Percentiles rank a stretch among this genome's conserved stretches.
These are phyloP conservation scores for Bipolaris zeicola DNA, from an alignment of 2,329 filamentous ascomycete genomes.

Conservation along the genomic window DNA sequence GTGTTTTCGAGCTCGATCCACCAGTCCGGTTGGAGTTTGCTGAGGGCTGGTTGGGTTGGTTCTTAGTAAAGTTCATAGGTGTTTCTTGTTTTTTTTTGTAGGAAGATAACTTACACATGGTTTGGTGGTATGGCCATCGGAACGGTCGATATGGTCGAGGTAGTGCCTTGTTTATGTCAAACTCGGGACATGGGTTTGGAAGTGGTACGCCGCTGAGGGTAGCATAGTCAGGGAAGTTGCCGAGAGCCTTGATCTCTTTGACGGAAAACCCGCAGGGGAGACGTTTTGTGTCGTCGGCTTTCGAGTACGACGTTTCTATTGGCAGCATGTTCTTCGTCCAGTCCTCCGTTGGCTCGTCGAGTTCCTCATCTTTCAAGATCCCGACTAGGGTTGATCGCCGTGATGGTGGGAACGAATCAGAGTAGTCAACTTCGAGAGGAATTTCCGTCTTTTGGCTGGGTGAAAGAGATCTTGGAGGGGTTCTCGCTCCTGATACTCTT, in stretches of 20 bases:
- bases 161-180: slow-evolving; percentile 70
- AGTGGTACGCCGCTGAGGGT: slow-evolving; percentile 74
- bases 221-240: slow-evolving; percentile 81
- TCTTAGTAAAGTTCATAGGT: slow-evolving; percentile 5
- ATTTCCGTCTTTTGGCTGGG: slow-evolving; percentile 51
- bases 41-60: slow-evolving; percentile 62
- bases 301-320: slow-evolving; percentile 31
- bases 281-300: slow-evolving; percentile 49
- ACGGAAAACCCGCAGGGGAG: slow-evolving; percentile 73
- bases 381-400: slow-evolving; percentile 55
- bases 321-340: slow-evolving; percentile 35
- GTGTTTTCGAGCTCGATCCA: slow-evolving; percentile 86
- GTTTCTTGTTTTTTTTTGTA: background rate
- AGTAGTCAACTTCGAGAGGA: slow-evolving; percentile 48
- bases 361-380: slow-evolving; percentile 27
- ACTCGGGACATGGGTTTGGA: slow-evolving; percentile 66
- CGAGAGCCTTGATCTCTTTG: slow-evolving; percentile 70
- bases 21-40: slow-evolving; percentile 79
- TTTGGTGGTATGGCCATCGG: slow-evolving; percentile 85
- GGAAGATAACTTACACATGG: slow-evolving; percentile 72
- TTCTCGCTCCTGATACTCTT: slow-evolving; percentile 55
- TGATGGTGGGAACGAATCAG: slow-evolving; percentile 59
- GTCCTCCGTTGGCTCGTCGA: slow-evolving; percentile 28
- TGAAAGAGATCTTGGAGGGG: slow-evolving; percentile 60
- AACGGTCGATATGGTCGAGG: slow-evolving; percentile 82